Evolutionary conservation across 306 rosid genomes (phyloP), one percentile per base, ranked within the genome.

Genomic region (Castanospermum australe): DNA sequence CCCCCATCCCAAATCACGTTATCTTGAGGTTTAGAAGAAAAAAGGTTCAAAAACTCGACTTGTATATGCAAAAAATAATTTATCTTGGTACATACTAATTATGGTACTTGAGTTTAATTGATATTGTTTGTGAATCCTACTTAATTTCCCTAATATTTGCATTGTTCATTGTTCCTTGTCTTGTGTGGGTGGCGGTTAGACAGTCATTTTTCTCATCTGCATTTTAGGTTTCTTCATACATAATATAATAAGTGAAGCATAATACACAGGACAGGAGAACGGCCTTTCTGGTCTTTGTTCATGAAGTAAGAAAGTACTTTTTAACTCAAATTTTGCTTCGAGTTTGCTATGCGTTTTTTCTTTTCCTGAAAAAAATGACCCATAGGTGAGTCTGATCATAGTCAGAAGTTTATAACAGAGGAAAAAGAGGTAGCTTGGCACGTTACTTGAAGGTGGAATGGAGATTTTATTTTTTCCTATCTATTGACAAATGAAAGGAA

Each of bases 1-100:
- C 18, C 25, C 15, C 61, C 32, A 33, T 64, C 80, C 57, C 39
- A 66, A 67, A 56, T 51, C 56, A n/a, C 59, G 78, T 75, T 68
- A 14, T 24, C 35, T 39, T 39, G 5, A 77, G 15, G 10, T 51
- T 32, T 42, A 21, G 35, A 13, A 42, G 24, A n/a, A 38, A 38
- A 14, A 64, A 38, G 32, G 18, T 18, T 21, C 5, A 24, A 21
- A 69, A 12, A 15, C 25, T 67, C 42, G 36, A 41, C 21, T 67
- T 22, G 54, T 6, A 42, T 42, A 45, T 42, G 32, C 17, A 9
- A 0, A 17, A 30, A 0, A 1, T 48, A 25, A 10, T 54, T 54
- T 39, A 39, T 42, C 11, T 68, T 50, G 13, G 20, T 15, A 45
- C 74, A 24, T 45, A 4, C 13, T 3, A 44, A 22, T 50, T 48